phyloP scores from a whole-genome alignment of 1,284 basidiomycete genomes.

The Cutaneotrichosporon sp. region DNA sequence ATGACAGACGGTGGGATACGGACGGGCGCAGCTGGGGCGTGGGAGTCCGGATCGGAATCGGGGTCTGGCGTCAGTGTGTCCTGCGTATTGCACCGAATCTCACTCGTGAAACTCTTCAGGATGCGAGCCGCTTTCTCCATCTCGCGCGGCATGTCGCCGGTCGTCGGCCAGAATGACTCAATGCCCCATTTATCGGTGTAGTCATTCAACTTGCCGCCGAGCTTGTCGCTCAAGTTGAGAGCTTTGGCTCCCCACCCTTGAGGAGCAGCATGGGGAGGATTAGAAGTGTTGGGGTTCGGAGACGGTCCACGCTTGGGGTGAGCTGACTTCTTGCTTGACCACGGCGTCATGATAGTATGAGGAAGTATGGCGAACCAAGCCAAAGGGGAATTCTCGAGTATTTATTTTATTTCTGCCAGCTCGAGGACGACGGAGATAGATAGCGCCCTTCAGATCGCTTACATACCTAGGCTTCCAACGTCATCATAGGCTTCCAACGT shows the following conservation, averaged over 20 bases:
- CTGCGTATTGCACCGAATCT: neutral
- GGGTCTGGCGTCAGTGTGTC: neutral
- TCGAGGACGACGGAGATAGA: too few relatives aligned
- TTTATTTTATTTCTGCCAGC: neutral
- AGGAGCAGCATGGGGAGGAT: neutral
- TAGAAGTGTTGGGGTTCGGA: neutral
- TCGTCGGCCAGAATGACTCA: constrained; percentile 16
- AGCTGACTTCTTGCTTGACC: neutral
- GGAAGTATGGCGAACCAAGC: neutral
- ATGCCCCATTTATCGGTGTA: constrained; percentile 10
- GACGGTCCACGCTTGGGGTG: neutral
- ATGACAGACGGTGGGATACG: constrained; percentile 12
- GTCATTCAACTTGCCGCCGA: constrained; percentile 11
- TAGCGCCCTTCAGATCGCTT: neutral
- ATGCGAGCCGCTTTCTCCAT: constrained; percentile 55
- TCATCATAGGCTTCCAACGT: neutral
- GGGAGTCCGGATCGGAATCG: constrained; percentile 5
- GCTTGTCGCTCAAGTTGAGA: constrained; percentile 9
- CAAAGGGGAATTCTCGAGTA: neutral
- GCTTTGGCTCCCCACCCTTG: constrained; percentile 1
- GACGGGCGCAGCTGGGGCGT: neutral
- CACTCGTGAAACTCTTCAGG: constrained; percentile 36
- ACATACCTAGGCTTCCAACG: too few relatives aligned
- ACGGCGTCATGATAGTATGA: neutral
- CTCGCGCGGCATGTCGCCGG: constrained; percentile 50